A percentile compares a stretch with the other conserved stretches of the same genome.
Evolutionary conservation across 192 early-diverging fungal genomes (phyloP).

Genomic region (Rhizoclosmatium sp.): DNA sequence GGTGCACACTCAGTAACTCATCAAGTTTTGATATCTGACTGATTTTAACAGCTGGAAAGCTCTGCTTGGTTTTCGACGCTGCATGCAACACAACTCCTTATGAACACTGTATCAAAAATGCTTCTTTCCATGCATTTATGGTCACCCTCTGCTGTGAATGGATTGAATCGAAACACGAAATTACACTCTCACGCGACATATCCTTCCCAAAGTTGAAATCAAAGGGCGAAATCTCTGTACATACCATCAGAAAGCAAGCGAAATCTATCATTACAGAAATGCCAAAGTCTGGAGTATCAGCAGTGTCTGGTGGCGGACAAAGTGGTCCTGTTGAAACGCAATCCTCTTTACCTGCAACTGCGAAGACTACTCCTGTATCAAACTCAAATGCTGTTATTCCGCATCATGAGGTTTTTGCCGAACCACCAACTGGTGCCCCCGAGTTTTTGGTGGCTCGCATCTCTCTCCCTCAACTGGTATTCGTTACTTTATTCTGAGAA

Average conservation of each 20-base stretch:
- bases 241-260: slow-evolving; percentile 47
- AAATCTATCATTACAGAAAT: slow-evolving; percentile 37
- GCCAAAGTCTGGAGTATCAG: slow-evolving; percentile 1
- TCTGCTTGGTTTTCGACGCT: slow-evolving; percentile 70
- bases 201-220: slow-evolving; percentile 55
- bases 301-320: neutral
- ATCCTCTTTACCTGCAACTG: neutral
- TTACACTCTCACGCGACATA: slow-evolving; percentile 65
- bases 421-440: slow-evolving; percentile 9
- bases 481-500: neutral
- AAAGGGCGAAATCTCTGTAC: slow-evolving; percentile 63
- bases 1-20: slow-evolving; percentile 33
- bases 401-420: slow-evolving; percentile 27
- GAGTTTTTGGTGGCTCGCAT: slow-evolving; percentile 35
- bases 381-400: slow-evolving; percentile 2
- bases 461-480: slow-evolving; percentile 26
- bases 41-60: slow-evolving; percentile 41
- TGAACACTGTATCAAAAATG: slow-evolving; percentile 60
- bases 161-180: slow-evolving; percentile 66
- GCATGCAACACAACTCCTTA: slow-evolving; percentile 66
- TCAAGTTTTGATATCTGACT: neutral
- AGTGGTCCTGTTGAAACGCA: too few species aligned
- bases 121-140: slow-evolving; percentile 70
- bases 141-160: slow-evolving; percentile 70
- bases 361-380: neutral